Evolutionary conservation across 139 green algal genomes (phyloP).

Genomic region (Asterochloris erici): DNA sequence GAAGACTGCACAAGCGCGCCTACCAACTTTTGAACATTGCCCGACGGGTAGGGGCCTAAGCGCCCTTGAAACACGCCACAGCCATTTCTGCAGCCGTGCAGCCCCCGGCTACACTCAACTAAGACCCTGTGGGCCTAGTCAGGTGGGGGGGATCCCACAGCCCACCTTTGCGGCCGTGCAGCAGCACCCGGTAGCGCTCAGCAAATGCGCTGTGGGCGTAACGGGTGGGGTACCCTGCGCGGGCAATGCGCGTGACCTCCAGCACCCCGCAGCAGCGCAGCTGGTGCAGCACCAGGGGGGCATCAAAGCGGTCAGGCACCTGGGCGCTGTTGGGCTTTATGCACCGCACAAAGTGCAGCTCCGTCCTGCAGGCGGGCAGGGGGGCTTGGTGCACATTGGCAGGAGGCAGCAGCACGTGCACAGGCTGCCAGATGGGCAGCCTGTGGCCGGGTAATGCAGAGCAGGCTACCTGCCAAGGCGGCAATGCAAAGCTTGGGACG

Average conservation of each 20-base stretch:
- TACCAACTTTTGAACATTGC: too few species aligned
- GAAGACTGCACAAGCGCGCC: too few species aligned
- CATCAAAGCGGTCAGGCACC: constrained; percentile 63
- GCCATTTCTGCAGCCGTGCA: too few species aligned
- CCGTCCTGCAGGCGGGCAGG: constrained; percentile 35
- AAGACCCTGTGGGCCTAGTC: not conserved
- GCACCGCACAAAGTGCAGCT: constrained; percentile 95
- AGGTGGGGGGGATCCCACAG: not conserved
- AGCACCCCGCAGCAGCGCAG: constrained; percentile 95
- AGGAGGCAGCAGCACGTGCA: not conserved
- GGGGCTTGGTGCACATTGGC: not conserved
- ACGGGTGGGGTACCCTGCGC: constrained; percentile 90
- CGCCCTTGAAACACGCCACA: too few species aligned
- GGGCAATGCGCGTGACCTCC: constrained; percentile 89
- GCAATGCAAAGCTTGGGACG: not conserved
- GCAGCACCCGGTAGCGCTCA: constrained; percentile 74
- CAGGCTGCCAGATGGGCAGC: not conserved
- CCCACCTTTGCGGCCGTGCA: constrained; percentile 20
- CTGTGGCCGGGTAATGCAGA: too few species aligned
- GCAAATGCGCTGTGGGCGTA: constrained; percentile 78
- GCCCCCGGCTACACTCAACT: not conserved
- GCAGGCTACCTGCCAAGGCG: too few species aligned
- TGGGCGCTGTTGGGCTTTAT: constrained; percentile 91
- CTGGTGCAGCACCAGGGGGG: constrained; percentile 80
- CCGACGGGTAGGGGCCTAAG: too few species aligned